These are phyloP conservation scores for Coelastrella sp. DNA, from an alignment of 139 green algal genomes.

Conservation along the genomic window DNA sequence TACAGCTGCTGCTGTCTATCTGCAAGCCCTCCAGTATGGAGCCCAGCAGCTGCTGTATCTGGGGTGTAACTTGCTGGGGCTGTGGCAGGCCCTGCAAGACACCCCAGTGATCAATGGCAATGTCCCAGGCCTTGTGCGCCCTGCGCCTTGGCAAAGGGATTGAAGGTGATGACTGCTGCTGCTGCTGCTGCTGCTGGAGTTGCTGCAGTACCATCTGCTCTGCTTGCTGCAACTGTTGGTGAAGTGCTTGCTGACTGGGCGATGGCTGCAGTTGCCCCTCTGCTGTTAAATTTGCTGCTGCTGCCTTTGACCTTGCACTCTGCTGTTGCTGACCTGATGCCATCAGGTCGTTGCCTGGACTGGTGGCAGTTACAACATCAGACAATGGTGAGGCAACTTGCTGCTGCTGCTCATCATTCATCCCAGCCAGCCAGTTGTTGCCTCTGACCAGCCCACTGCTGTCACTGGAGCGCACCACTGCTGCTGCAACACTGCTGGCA, in stretches of 20 bases:
- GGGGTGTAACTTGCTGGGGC: neutral
- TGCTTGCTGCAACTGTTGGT: constrained; percentile 12
- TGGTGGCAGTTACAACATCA: neutral
- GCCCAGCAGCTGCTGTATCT: constrained; percentile 32
- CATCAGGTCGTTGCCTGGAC: neutral
- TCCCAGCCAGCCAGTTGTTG: constrained; percentile 65
- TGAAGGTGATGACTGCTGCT: neutral
- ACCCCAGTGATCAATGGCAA: neutral
- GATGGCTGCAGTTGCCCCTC: neutral
- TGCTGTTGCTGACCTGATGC: neutral
- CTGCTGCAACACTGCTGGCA: constrained; percentile 54
- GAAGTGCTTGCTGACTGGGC: neutral
- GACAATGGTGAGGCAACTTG: neutral
- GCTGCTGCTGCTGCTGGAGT: constrained; percentile 22
- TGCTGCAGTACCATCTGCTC: constrained; percentile 7
- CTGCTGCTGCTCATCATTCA: neutral
- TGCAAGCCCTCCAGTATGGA: neutral
- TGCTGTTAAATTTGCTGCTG: neutral
- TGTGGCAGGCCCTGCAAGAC: neutral
- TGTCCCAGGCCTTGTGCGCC: neutral
- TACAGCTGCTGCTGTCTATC: constrained; percentile 4
- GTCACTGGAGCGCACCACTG: constrained; percentile 58
- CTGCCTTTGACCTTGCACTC: neutral
- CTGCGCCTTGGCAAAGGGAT: neutral
- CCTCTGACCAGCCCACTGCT: constrained; percentile 57